phyloP scores from a whole-genome alignment of 441 rosid genomes.

The Erysimum cheiri region DNA sequence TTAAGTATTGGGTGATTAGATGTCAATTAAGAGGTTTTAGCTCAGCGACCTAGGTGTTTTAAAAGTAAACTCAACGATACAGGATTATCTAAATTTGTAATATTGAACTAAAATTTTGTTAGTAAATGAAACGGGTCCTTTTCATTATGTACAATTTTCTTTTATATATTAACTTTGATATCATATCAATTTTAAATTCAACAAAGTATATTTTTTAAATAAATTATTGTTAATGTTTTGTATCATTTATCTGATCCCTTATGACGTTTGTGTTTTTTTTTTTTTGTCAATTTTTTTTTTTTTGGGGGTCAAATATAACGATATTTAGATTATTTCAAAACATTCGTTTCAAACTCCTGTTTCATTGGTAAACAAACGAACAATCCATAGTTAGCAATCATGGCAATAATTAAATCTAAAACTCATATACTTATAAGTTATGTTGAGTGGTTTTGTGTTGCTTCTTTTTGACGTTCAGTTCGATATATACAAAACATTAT shows the following conservation, averaged over 20 bases:
- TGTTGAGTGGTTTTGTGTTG: slow-evolving; percentile 28
- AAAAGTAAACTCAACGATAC: not conserved
- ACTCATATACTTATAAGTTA: slow-evolving; percentile 8
- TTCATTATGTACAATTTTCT: too few relatives aligned
- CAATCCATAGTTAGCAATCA: not conserved
- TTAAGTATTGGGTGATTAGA: not conserved
- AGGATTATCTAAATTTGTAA: not conserved
- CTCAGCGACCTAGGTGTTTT: slow-evolving; percentile 9
- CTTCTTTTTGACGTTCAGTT: slow-evolving; percentile 35
- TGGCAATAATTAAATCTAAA: slow-evolving; percentile 4
- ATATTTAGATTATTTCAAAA: not conserved
- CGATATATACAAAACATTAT: not conserved
- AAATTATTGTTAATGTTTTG: too few relatives aligned
- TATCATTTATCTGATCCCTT: too few relatives aligned
- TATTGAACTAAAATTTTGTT: not conserved
- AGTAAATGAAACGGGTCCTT: not conserved
- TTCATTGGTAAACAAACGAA: slow-evolving; percentile 10
- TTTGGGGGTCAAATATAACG: not conserved
- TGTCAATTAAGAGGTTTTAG: slow-evolving; percentile 23
- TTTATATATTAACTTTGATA: too few relatives aligned
- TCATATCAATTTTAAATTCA: too few relatives aligned
- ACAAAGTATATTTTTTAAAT: too few relatives aligned
- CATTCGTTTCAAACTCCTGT: not conserved
- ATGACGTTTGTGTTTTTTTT: too few relatives aligned
- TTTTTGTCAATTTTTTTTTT: too few relatives aligned